Base-by-base conservation (phyloP, 768 basidiomycete species). In the Xerocomellus chrysenteron region DNA sequence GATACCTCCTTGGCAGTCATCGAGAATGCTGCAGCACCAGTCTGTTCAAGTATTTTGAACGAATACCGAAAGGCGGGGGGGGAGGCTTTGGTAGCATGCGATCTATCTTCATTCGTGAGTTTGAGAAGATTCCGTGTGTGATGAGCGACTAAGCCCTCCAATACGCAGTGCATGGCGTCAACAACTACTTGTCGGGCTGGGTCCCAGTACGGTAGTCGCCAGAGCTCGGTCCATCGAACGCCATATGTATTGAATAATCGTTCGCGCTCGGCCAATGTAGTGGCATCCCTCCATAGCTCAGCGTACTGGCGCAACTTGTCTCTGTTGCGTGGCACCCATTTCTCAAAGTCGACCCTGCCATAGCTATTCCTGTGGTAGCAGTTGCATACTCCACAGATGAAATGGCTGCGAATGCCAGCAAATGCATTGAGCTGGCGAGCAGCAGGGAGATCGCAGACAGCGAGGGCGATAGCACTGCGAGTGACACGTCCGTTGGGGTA, bases 391-490 rank as follows among this genome's bases (percentile, higher is more conserved):
- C 63, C 57, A 52, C 75, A 77, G 32, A 65, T 66, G 6, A 62
- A 64, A n/a, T 74, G 59, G 9, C 68, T 66, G 1, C 48, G 24
- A 13, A 56, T 32, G 8, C 43, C 17, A 9, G 52, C 41, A 33
- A 50, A 2, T 64, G 68, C 5, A 65, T 40, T 4, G 55, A 68
- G 12, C 41, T 75, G 68, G 8, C 63, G 37, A 0, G 73, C 68
- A 1, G 72, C 76, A 2, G 68, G 74, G 16, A 78, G 65, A 52
- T 80, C 76, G 46, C 73, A 75, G 2, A 75, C 56, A 1, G 69
- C 50, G 6, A 60, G 53, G 0, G 72, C 60, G 3, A 79, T 35
- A 0, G 70, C 68, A 21, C 65, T 67, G 4, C 55, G 39, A 4
- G 72, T 64, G 0, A 60, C 3, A 1, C 65, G 43, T 2, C 75